These are phyloP conservation scores for Aotearoamyces nothofagi DNA, from an alignment of 2,329 filamentous ascomycete genomes.

Conservation along the genomic window DNA sequence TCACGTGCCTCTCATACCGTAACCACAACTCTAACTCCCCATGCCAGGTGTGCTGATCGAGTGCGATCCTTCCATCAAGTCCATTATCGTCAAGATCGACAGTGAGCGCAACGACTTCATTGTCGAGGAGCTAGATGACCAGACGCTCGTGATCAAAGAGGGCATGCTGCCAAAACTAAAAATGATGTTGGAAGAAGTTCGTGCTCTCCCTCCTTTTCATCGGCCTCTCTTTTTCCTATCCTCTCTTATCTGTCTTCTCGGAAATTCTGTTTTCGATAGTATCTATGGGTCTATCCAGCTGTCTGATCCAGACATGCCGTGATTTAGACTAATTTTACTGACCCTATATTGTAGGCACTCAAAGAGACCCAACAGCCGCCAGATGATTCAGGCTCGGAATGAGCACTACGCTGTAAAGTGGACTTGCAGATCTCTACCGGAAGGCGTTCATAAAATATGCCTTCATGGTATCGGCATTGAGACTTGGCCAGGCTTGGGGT, in stretches of 20 bases:
- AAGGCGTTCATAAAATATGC: too few species aligned
- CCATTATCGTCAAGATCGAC: slow-evolving; percentile 69
- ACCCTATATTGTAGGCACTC: slow-evolving; percentile 11
- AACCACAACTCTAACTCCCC: not conserved
- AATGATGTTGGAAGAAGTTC: slow-evolving; percentile 50
- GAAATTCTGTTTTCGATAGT: too few species aligned
- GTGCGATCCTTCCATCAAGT: slow-evolving; percentile 78
- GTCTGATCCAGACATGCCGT: too few species aligned
- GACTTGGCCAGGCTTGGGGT: too few species aligned
- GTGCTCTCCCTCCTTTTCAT: too few species aligned
- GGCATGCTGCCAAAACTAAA: slow-evolving; percentile 57
- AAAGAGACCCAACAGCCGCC: slow-evolving; percentile 17
- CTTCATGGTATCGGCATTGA: too few species aligned
- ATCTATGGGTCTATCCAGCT: too few species aligned
- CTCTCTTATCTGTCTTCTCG: too few species aligned
- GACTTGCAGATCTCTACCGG: too few species aligned
- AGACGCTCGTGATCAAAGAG: slow-evolving; percentile 60
- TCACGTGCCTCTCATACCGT: not conserved
- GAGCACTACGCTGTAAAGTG: too few species aligned
- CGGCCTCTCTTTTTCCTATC: too few species aligned
- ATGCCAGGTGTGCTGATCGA: slow-evolving; percentile 56
- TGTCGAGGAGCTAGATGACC: slow-evolving; percentile 67
- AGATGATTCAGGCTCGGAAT: slow-evolving; percentile 10
- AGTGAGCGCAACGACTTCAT: slow-evolving; percentile 56
- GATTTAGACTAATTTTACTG: slow-evolving; percentile 5